Evolutionary conservation across 1,284 basidiomycete genomes (phyloP), one percentile per base, ranked within the genome.

Genomic region (Hemileia vastatrix): DNA sequence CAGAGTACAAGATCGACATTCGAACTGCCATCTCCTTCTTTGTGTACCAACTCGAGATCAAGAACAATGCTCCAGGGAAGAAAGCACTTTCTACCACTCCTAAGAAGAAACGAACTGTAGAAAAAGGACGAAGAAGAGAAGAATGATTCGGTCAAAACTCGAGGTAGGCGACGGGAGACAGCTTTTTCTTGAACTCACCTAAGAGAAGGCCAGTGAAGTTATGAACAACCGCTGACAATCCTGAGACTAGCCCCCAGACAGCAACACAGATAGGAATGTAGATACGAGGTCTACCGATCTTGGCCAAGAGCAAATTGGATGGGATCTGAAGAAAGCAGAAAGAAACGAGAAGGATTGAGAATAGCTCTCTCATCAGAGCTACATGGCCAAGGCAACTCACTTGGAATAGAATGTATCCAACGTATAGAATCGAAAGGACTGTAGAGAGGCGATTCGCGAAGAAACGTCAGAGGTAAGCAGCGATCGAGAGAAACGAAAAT

Each of bases 31-130:
- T 69, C 61, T 77, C 74, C 31, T 71, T 73, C 19, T 75, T 72
- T 1, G 71, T 73, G 64, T 77, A 77, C 55, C 74, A 76, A 23
- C 65, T 68, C 2, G 73, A 76, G 13, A 78, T 57, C 43, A 77
- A 61, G 48, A 75, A 73, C 6, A 78, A 56, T 0, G 76, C 76
- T 3, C 75, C 76, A 6, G 71, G 71, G 60, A 70, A 71, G 67
- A 71, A 73, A 2, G 70, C 65, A 1, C 65, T 67, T 61, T 70
- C 75, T 64, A 67, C 68, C 24, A 75, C 57, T 44, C 77, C 76
- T 18, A 78, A 65, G 57, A 76, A 67, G 64, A 77, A 68, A 5
- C 77, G 72, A 19, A 75, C 64, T 9, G 66, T 52, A n/a, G n/a
- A n/a, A n/a, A n/a, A n/a, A n/a, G n/a, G n/a, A n/a, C n/a, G n/a